Evolutionary conservation across 2,329 filamentous ascomycete genomes (phyloP), one percentile per base, ranked within the genome.

Genomic region (Teratosphaeria gauchensis): DNA sequence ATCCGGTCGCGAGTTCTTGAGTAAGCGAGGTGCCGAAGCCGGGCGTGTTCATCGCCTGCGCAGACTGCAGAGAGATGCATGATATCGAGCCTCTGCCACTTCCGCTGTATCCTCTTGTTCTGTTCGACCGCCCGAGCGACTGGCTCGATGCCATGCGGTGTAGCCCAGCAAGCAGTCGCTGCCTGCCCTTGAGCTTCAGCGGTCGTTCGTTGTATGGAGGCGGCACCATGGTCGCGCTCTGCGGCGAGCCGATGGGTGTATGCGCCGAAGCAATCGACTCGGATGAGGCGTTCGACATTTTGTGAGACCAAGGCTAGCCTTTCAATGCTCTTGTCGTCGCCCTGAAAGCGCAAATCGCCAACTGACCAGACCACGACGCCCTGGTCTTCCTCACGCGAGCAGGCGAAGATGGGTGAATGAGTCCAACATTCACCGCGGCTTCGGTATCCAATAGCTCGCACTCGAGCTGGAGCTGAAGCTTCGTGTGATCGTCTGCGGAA

Each of bases 91-190:
- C 84, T 76, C 79, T 90, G 19, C 78, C 77, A 62, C 78, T 75
- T 57, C 75, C 86, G 9, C 86, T 84, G 67, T 87, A 88, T 52
- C 83, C 86, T 59, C 83, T 81, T 6, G 89, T 86, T 58, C 85
- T 81, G 30, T 84, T 77, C 60, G 87, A 83, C 59, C 82, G 82
- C 48, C 82, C 78, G 55, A 95, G 76, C 16, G 88, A 89, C 0
- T 88, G 86, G 6, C 87, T 90, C 0, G 90, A 95, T 11, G 89
- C 86, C 68, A 95, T 92, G 59, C 89, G 86, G 62, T 92, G 87
- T 54, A 95, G 80, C 33, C 86, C 84, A 62, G 85, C 84, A 19
- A 95, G 77, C 35, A 95, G 74, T 60, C 86, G 84, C 66, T 86
- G 84, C 53, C 88, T 83, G 56, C 84, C 82, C 71, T 86, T 90